Percentiles rank a stretch among this genome's conserved stretches.
Evolutionary conservation across 1,284 basidiomycete genomes (phyloP).

Genomic region (Marasmius tenuissimus): DNA sequence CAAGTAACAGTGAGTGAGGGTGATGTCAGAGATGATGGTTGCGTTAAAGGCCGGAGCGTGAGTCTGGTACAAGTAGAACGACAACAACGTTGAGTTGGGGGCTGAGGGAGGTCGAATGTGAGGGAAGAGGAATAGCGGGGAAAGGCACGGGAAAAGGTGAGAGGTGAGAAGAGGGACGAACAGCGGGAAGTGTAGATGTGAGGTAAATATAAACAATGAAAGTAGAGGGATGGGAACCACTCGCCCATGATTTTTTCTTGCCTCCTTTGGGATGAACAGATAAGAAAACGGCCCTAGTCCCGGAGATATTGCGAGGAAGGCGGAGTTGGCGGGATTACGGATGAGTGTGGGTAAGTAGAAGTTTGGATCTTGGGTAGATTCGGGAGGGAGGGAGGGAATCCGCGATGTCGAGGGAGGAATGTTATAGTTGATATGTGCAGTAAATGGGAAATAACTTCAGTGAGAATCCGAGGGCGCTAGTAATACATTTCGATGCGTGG

Average conservation of each 20-base stretch:
- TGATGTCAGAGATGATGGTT: too few relatives aligned
- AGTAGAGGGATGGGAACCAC: not conserved
- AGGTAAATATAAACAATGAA: not conserved
- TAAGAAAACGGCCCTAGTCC: not conserved
- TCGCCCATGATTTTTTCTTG: too few relatives aligned
- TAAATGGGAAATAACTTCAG: not conserved
- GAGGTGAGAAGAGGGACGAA: not conserved
- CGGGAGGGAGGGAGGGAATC: not conserved
- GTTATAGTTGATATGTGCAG: not conserved
- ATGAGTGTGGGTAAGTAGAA: not conserved
- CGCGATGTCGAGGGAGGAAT: not conserved
- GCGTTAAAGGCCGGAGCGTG: not conserved
- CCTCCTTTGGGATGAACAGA: not conserved
- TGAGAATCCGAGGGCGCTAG: constrained; percentile 1
- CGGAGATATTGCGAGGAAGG: not conserved
- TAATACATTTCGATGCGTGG: constrained; percentile 9
- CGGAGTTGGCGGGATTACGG: too few relatives aligned
- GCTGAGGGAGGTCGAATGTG: not conserved
- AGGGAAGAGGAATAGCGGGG: not conserved
- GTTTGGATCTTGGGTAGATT: not conserved
- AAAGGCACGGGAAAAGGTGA: not conserved
- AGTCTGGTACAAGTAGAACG: not conserved
- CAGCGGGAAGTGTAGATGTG: not conserved
- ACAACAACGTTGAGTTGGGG: not conserved
- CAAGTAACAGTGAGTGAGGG: too few relatives aligned